phyloP scores from a whole-genome alignment of 176 grass and related monocot genomes.

The Ensete glaucum region DNA sequence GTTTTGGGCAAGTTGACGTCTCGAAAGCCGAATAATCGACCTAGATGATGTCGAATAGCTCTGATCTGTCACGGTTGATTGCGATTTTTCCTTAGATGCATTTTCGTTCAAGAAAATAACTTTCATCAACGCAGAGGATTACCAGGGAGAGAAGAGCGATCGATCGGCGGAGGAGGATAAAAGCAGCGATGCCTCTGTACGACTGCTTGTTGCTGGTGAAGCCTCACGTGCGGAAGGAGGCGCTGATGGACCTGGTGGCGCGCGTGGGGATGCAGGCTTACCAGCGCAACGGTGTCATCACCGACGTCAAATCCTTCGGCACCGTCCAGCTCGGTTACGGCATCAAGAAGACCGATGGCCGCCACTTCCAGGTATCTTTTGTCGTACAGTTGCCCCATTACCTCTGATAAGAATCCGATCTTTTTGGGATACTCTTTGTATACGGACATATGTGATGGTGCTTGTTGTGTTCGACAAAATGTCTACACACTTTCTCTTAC shows the following conservation, averaged over 20 bases:
- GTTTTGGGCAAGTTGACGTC: no score
- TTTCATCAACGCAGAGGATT: no score
- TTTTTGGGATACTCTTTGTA: neutral
- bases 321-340: constrained; percentile 55
- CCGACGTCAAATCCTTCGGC: constrained; percentile 82
- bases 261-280: constrained; percentile 48
- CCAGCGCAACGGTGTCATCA: constrained; percentile 80
- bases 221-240: constrained; percentile 43
- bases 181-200: constrained; percentile 63
- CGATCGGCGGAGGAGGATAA: neutral
- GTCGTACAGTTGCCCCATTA: no score
- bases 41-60: no score
- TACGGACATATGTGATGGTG: neutral
- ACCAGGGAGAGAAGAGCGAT: neutral
- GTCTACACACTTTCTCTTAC: neutral
- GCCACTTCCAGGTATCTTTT: constrained; percentile 58
- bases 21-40: no score
- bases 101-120: no score
- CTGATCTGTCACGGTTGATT: no score
- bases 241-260: constrained; percentile 39
- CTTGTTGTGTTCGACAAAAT: neutral
- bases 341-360: constrained; percentile 79
- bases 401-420: no score
- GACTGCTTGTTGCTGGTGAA: constrained; percentile 75
- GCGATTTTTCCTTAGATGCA: no score